phyloP scores from a whole-genome alignment of 176 grass and related monocot genomes.

The Eremochloa ophiuroides region DNA sequence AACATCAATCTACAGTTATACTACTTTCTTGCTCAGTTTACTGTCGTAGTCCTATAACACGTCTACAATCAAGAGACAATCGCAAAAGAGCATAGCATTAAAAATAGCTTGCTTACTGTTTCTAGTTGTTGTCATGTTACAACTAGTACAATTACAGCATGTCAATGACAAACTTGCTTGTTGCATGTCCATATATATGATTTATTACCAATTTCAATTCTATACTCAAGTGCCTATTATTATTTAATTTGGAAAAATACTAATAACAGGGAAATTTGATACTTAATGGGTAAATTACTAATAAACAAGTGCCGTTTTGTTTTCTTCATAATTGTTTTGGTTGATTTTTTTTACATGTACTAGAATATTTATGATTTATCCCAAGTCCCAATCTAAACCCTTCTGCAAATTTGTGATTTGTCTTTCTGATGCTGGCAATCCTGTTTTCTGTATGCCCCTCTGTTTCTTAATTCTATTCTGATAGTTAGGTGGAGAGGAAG shows the following conservation, averaged over 20 bases:
- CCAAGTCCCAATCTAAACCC: not conserved
- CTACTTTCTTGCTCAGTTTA: not conserved
- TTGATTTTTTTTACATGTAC: not conserved
- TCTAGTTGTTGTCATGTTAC: not conserved
- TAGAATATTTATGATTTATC: not conserved
- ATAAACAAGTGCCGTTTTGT: not conserved
- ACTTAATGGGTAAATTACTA: not conserved
- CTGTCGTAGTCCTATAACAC: not conserved
- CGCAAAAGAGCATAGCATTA: not conserved
- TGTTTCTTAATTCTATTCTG: not conserved
- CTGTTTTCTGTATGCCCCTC: not conserved
- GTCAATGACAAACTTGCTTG: conserved; percentile 32
- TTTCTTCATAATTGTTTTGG: not conserved
- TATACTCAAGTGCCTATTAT: not conserved
- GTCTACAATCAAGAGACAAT: not conserved
- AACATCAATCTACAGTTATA: not conserved
- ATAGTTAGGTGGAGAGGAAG: not conserved
- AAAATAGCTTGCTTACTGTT: not conserved
- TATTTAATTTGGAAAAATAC: not conserved
- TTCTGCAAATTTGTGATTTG: not conserved
- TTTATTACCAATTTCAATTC: not conserved
- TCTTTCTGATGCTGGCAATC: not conserved
- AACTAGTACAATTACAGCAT: not conserved
- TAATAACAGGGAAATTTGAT: not conserved
- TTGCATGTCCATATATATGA: conserved; percentile 10